Evolutionary conservation across 805 yeast genomes (phyloP).

Genomic region (Tetrapisispora phaffii): DNA sequence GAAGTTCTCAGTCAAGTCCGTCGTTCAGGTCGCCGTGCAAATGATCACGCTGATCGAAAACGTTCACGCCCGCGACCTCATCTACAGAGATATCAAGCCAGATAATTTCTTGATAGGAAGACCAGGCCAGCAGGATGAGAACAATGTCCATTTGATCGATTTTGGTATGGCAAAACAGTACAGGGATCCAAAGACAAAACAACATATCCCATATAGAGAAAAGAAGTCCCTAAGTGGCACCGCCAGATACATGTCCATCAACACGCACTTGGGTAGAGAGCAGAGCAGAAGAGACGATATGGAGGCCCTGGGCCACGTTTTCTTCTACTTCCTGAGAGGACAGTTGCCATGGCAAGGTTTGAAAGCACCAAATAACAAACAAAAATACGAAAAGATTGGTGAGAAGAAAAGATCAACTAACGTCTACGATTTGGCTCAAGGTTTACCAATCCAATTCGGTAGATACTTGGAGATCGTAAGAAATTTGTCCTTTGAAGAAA

Average conservation of each 20-base stretch:
- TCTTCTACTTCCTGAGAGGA: conserved; percentile 89
- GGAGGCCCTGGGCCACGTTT: conserved; percentile 93
- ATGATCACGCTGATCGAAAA: conserved; percentile 82
- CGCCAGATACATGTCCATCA: conserved; percentile 96
- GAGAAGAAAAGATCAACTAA: conserved; percentile 89
- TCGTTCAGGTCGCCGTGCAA: conserved; percentile 87
- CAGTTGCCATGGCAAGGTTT: conserved; percentile 98
- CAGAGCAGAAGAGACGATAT: conserved; percentile 94
- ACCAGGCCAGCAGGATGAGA: conserved; percentile 75
- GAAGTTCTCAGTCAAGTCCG: conserved; percentile 76
- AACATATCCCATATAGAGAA: conserved; percentile 94
- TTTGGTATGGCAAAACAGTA: conserved; percentile 99
- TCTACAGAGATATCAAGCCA: conserved; percentile 94
- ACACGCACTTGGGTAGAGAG: conserved; percentile 94
- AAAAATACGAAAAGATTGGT: conserved; percentile 94
- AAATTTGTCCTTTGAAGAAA: conserved; percentile 81
- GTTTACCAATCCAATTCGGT: conserved; percentile 87
- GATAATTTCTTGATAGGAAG: conserved; percentile 92
- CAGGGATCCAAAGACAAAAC: conserved; percentile 91
- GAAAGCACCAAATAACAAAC: conserved; percentile 96
- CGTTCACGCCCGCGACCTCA: conserved; percentile 81
- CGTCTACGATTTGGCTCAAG: conserved; percentile 75
- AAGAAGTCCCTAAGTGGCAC: conserved; percentile 94
- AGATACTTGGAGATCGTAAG: conserved; percentile 85
- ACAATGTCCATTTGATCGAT: conserved; percentile 81